Percentiles rank a stretch among this genome's conserved stretches.
phyloP scores from a whole-genome alignment of 805 yeast species.

The Candida ulmi region DNA sequence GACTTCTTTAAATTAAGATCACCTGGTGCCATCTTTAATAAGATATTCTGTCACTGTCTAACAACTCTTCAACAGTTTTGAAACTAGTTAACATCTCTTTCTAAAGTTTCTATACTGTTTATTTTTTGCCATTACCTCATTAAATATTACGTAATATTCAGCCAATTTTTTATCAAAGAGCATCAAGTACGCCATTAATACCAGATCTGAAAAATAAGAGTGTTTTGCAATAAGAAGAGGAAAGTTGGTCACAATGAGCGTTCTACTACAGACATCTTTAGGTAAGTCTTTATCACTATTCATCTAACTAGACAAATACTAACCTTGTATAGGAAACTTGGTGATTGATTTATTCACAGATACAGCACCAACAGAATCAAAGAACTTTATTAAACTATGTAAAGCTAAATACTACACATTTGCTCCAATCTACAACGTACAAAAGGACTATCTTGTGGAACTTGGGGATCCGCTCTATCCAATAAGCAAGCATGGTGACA shows the following conservation, averaged over 20 bases:
- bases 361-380: slow-evolving; percentile 32
- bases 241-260: slow-evolving; percentile 29
- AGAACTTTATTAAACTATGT: slow-evolving; percentile 51
- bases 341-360: slow-evolving; percentile 42
- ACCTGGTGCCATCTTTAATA: slow-evolving; percentile 47
- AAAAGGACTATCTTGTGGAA: slow-evolving; percentile 32
- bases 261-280: slow-evolving; percentile 33
- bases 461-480: slow-evolving; percentile 48
- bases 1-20: slow-evolving; percentile 89
- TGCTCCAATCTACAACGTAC: slow-evolving; percentile 42
- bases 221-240: too few relatives aligned
- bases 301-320: too few relatives aligned
- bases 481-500: slow-evolving; percentile 23
- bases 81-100: too few relatives aligned
- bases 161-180: too few relatives aligned
- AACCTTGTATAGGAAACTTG: slow-evolving; percentile 39
- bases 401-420: slow-evolving; percentile 45
- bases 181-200: too few relatives aligned
- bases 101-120: too few relatives aligned
- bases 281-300: slow-evolving; percentile 24
- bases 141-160: too few relatives aligned
- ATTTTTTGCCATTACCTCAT: too few relatives aligned
- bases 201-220: too few relatives aligned
- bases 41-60: too few relatives aligned
- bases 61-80: too few relatives aligned